Percentiles rank a stretch among this genome's conserved stretches.
phyloP scores from a whole-genome alignment of 768 basidiomycete species.

The Butyriboletus loyo region DNA sequence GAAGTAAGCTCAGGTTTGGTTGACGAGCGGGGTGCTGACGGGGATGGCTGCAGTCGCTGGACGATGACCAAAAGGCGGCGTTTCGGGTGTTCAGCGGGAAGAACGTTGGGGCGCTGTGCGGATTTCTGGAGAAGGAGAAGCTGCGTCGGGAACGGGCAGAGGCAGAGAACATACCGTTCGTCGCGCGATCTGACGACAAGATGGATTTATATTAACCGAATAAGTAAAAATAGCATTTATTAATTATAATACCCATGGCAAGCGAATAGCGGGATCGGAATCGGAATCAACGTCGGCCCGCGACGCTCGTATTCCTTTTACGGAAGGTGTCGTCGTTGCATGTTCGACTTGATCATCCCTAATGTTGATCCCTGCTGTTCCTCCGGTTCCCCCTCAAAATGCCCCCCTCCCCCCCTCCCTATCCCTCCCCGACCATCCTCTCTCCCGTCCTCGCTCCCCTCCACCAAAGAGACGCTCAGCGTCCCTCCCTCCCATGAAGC shows the following conservation, averaged over 20 bases:
- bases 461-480: neutral
- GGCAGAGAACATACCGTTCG: constrained; percentile 55
- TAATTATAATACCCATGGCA: no score
- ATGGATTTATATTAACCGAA: constrained; percentile 58
- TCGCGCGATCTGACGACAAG: constrained; percentile 60
- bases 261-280: neutral
- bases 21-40: constrained; percentile 1
- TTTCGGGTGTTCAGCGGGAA: constrained; percentile 80
- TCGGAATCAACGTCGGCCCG: neutral
- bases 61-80: constrained; percentile 60
- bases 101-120: constrained; percentile 59
- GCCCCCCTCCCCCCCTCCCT: neutral
- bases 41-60: constrained; percentile 47
- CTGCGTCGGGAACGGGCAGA: constrained; percentile 56
- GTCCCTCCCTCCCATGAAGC: constrained; percentile 40
- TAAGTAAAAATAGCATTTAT: neutral
- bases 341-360: neutral
- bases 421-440: neutral
- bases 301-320: neutral
- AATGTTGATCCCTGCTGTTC: neutral
- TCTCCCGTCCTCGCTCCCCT: neutral
- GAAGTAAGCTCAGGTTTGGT: constrained; percentile 38
- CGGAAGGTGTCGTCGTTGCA: constrained; percentile 4
- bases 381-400: neutral
- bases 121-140: constrained; percentile 72